A percentile compares a stretch with the other conserved stretches of the same genome.
Evolutionary conservation across 1,139 yeast genomes (phyloP).

Genomic region (Casaregolazyma suthepensis): DNA sequence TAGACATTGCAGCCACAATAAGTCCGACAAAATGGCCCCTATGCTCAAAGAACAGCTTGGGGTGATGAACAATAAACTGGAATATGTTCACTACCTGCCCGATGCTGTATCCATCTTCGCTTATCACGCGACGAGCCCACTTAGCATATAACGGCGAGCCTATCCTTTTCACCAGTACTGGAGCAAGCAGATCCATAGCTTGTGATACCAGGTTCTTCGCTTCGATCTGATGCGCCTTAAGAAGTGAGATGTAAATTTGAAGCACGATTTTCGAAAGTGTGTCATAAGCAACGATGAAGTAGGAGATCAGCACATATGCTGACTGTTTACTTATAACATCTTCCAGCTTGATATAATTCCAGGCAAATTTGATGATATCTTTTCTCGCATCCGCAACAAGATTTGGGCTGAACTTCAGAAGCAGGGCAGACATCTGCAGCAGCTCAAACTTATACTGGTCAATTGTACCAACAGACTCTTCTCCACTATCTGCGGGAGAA

Average conservation of each 20-base stretch:
- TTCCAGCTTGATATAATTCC: constrained; percentile 88
- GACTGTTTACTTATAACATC: constrained; percentile 88
- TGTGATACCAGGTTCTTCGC: constrained; percentile 79
- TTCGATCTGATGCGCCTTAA: constrained; percentile 81
- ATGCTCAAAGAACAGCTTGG: constrained; percentile 76
- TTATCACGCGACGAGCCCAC: constrained; percentile 88
- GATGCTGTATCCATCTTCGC: constrained; percentile 82
- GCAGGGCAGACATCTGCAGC: constrained; percentile 71
- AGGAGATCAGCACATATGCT: constrained; percentile 83
- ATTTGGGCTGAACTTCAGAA: constrained; percentile 64
- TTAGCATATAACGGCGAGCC: constrained; percentile 77
- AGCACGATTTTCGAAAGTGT: constrained; percentile 86
- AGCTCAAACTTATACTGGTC: constrained; percentile 75
- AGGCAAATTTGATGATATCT: constrained; percentile 86
- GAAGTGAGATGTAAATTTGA: constrained; percentile 84
- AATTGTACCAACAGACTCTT: constrained; percentile 60
- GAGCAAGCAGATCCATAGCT: constrained; percentile 84
- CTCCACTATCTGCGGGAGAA: constrained; percentile 36
- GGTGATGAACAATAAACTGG: constrained; percentile 82
- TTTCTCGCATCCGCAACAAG: constrained; percentile 62
- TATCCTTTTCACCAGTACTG: constrained; percentile 73
- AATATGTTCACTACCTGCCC: constrained; percentile 83
- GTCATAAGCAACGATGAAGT: constrained; percentile 81
- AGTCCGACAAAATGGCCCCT: constrained; percentile 86
- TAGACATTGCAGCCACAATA: constrained; percentile 92